Percentiles rank a stretch among this genome's conserved stretches.
Evolutionary conservation across 306 rosid genomes (phyloP).

Genomic region (Abrus pulchellus): DNA sequence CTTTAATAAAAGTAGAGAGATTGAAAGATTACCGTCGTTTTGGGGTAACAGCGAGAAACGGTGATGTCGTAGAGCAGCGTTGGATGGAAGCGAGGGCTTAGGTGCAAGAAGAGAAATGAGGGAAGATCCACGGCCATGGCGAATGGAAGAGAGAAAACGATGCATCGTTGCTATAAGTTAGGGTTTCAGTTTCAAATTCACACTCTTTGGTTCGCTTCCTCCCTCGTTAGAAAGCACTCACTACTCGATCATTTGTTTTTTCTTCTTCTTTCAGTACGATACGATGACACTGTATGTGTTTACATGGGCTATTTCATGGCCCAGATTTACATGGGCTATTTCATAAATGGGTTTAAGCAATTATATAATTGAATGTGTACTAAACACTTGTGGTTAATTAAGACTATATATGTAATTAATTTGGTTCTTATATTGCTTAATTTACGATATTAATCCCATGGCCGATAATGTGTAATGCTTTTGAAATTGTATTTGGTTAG

Average conservation of each 20-base stretch:
- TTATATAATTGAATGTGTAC: no score
- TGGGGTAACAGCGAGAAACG: not conserved
- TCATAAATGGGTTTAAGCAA: no score
- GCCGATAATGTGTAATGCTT: no score
- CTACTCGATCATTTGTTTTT: not conserved
- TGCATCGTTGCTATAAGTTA: not conserved
- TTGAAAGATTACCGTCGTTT: constrained; percentile 26
- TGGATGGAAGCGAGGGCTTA: not conserved
- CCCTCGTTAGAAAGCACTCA: not conserved
- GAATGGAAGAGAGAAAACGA: constrained; percentile 27
- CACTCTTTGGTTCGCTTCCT: not conserved
- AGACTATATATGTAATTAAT: no score
- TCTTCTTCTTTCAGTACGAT: not conserved
- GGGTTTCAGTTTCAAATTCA: constrained; percentile 13
- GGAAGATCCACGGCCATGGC: constrained; percentile 31
- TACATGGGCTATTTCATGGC: not conserved
- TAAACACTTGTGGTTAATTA: no score
- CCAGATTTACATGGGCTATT: no score
- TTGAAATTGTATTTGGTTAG: no score
- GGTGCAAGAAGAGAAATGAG: constrained; percentile 5
- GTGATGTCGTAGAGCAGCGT: not conserved
- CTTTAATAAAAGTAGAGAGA: not conserved
- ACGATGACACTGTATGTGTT: not conserved
- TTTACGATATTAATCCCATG: no score
- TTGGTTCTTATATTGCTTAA: no score